A percentile compares a stretch with the other conserved stretches of the same genome.
Conservation (phyloP, 169 alveolate genomes). For the Plasmodium inui region DNA sequence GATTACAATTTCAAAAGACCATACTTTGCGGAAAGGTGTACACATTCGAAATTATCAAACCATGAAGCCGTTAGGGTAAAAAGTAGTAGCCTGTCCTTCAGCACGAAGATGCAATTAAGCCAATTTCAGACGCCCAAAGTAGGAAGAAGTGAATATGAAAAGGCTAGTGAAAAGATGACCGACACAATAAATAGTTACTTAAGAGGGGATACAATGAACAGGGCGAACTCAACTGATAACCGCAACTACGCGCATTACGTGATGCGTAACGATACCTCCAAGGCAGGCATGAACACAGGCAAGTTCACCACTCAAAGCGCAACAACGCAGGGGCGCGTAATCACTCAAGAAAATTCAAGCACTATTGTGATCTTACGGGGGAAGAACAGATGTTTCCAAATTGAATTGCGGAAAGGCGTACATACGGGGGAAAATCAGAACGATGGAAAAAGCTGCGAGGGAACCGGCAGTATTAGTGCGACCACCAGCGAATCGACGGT, state of each 20-base stretch:
- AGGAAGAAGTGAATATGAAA: not conserved
- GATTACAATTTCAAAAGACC: conserved; percentile 45
- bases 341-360: not conserved
- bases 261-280: not conserved
- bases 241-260: not conserved
- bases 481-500: not conserved
- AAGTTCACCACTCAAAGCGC: not conserved
- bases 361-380: not conserved
- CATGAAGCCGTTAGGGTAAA: conserved; percentile 15
- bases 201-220: not conserved
- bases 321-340: not conserved
- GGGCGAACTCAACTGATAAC: not conserved
- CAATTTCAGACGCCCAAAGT: conserved; percentile 8
- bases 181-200: conserved; percentile 12
- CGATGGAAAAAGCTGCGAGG: not conserved
- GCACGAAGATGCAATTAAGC: not conserved
- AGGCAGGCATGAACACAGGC: not conserved
- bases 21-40: conserved; percentile 16
- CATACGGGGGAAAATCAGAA: conserved; percentile 1
- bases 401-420: not conserved
- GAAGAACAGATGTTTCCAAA: conserved; percentile 13
- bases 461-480: not conserved
- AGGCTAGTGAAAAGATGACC: not conserved
- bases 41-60: not conserved
- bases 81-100: not conserved